Base-by-base conservation (phyloP, 1,139 yeast genomes). In the Yamadazyma epiphylla region DNA sequence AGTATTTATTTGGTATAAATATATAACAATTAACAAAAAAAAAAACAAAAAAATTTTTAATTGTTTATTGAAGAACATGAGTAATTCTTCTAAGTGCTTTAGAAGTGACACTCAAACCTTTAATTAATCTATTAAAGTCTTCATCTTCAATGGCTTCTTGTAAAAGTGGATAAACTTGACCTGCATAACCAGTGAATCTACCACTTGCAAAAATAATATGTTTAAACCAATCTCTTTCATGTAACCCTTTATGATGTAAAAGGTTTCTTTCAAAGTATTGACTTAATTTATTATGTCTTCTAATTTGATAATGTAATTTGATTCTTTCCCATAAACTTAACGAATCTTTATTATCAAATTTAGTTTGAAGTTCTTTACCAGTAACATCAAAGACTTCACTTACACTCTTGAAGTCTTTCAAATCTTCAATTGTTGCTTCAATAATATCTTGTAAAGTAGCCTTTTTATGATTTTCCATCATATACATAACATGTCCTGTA, bases 151-250 rank as follows among this genome's bases (percentile, higher is more conserved):
- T 55, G 0, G 94, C 86, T 53, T 87, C 95, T 23, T 74, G 72
- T 35, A 87, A 63, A 1, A 89, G 91, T 1, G 96, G 95, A 40
- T 83, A 68, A 13, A 80, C 74, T 46, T 82, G 88, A 2, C 94
- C 95, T 13, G 85, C 82, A 48, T 87, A 87, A 2, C 96, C 96
- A 2, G 94, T 83, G 55, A 70, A 80, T 49, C 94, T 67, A 4
- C 95, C 95, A 31, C 91, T 79, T 3, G 95, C 94, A 54, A 72
- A 86, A 4, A 85, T 76, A 39, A 84, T 70, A 57, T 88, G 95
- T 58, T 80, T 85, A 62, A 81, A 88, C 95, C 95, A 87, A n/a
- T 72, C 63, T 48, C 96, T 72, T 22, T 64, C 65, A 40, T 66
- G 57, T 31, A 87, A 70, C 3, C 96, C 96, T 3, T 70, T 60